Evolutionary conservation across 2,329 filamentous ascomycete species (phyloP).

Genomic region (Exophiala lecanii-corni): DNA sequence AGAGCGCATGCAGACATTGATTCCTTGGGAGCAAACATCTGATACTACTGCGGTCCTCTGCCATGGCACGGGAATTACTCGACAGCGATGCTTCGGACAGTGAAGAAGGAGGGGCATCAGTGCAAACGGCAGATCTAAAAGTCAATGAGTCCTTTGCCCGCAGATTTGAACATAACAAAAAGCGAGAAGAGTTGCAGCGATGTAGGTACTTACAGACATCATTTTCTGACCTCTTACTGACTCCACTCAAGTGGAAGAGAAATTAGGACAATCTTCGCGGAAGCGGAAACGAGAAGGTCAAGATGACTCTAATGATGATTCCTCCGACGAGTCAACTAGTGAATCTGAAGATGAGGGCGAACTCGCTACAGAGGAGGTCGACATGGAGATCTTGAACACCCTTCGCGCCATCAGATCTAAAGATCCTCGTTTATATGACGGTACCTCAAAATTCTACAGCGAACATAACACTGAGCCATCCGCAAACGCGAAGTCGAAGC

Average conservation of each 20-base stretch:
- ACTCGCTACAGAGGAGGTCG: constrained; percentile 76
- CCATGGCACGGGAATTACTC: constrained; percentile 31
- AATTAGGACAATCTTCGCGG: constrained; percentile 57
- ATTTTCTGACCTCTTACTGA: constrained; percentile 24
- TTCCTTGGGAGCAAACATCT: no score
- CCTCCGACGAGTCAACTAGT: constrained; percentile 60
- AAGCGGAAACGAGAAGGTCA: constrained; percentile 37
- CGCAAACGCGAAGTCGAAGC: constrained; percentile 45
- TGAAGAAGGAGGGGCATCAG: constrained; percentile 37
- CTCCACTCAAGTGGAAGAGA: constrained; percentile 69
- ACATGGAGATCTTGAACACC: constrained; percentile 81
- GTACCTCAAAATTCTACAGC: constrained; percentile 70
- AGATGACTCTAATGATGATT: constrained; percentile 46
- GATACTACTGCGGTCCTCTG: no score
- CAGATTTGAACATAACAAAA: constrained; percentile 95
- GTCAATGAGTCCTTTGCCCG: constrained; percentile 88
- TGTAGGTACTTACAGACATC: constrained; percentile 26
- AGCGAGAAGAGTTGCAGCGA: constrained; percentile 75
- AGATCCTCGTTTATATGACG: constrained; percentile 87
- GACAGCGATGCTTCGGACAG: constrained; percentile 36
- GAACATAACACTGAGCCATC: constrained; percentile 53
- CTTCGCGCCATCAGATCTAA: constrained; percentile 83
- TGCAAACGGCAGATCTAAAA: constrained; percentile 53
- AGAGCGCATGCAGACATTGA: no score
- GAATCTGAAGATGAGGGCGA: constrained; percentile 74